Conservation (phyloP, 2,329 filamentous ascomycete species). For the Xylaria sp. region DNA sequence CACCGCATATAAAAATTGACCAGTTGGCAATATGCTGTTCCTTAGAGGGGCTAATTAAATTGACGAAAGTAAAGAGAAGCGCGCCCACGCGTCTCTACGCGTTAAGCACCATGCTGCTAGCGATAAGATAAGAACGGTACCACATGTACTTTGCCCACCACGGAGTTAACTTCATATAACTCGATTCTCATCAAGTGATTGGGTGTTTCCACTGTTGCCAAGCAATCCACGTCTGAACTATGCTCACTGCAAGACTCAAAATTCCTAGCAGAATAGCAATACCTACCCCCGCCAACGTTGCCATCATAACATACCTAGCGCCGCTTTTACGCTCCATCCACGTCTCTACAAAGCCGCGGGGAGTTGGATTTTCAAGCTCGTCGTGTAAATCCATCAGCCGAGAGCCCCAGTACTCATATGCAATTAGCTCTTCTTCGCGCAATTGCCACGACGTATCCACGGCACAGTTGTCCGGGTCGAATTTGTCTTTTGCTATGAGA, state of each 20-base stretch:
- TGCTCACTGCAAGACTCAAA: neutral
- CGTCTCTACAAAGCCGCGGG: neutral
- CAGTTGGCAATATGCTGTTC: neutral
- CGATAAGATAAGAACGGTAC: neutral
- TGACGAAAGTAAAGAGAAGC: constrained; percentile 7
- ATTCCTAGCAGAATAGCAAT: constrained; percentile 11
- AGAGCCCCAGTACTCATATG: neutral
- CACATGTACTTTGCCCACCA: too few species aligned
- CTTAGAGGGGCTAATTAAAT: constrained; percentile 11
- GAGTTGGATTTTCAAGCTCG: constrained; percentile 5
- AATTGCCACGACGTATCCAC: neutral
- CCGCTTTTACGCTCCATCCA: constrained; percentile 10
- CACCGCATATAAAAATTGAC: neutral
- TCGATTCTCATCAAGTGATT: neutral
- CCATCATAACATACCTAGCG: constrained; percentile 15
- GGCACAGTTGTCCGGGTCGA: constrained; percentile 9
- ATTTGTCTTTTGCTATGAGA: neutral
- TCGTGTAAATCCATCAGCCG: neutral
- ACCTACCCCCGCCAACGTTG: constrained; percentile 3
- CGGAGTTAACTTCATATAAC: too few species aligned
- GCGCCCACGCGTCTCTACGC: constrained; percentile 25
- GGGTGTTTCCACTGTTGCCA: constrained; percentile 19
- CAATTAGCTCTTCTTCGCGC: neutral
- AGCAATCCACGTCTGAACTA: constrained; percentile 10
- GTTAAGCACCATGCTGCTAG: constrained; percentile 16